Percentiles rank a stretch among this genome's conserved stretches.
These are phyloP conservation scores for Solanum hybrid DNA, from an alignment of 305 asterid species.

Conservation along the genomic window DNA sequence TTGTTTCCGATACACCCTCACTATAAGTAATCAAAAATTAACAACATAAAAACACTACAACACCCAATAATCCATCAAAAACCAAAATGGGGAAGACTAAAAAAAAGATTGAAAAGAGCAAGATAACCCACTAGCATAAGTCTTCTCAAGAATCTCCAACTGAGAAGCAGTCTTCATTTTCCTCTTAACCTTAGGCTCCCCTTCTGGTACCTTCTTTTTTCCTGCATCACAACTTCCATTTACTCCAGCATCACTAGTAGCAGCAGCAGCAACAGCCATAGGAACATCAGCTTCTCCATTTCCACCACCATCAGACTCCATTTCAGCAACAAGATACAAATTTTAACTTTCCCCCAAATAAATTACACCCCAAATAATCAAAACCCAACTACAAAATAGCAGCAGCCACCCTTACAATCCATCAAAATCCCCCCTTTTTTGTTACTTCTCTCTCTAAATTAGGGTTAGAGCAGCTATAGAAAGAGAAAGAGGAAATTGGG, in stretches of 20 bases:
- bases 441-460: neutral
- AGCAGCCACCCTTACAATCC: slow-evolving; percentile 20
- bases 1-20: neutral
- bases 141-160: slow-evolving; percentile 75
- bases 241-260: neutral
- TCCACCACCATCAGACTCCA: slow-evolving; percentile 44
- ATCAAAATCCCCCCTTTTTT: neutral
- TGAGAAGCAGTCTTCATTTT: slow-evolving; percentile 86
- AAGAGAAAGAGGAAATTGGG: slow-evolving; percentile 15
- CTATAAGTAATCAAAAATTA: neutral
- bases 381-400: slow-evolving; percentile 10
- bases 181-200: slow-evolving; percentile 61
- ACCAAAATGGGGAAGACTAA: neutral
- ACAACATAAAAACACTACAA: neutral
- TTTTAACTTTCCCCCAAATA: slow-evolving; percentile 6
- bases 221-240: slow-evolving; percentile 32
- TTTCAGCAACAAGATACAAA: slow-evolving; percentile 17
- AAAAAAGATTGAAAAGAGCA: neutral
- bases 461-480: slow-evolving; percentile 3
- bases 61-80: neutral
- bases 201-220: slow-evolving; percentile 37
- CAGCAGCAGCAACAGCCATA: neutral
- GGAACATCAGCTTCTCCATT: neutral
- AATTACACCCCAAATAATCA: slow-evolving; percentile 24
- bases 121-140: slow-evolving; percentile 60